Conservation (phyloP, 2,329 filamentous ascomycete species). For the Xylariaceae sp. region DNA sequence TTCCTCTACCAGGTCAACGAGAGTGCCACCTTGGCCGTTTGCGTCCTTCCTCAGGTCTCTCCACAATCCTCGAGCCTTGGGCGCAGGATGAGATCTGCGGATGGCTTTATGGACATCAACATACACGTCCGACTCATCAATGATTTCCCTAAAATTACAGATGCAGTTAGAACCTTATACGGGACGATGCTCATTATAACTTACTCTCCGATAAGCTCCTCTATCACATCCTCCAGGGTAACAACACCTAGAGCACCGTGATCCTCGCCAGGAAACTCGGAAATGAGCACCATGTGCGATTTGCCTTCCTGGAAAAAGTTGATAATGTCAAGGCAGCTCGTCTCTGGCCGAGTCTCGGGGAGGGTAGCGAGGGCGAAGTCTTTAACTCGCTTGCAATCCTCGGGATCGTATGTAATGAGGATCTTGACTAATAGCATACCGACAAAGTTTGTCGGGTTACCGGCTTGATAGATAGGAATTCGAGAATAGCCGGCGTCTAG, state of each 20-base stretch:
- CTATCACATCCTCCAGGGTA: constrained; percentile 96
- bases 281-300: constrained; percentile 97
- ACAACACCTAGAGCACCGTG: constrained; percentile 91
- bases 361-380: constrained; percentile 93
- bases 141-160: constrained; percentile 76
- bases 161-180: neutral
- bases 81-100: constrained; percentile 81
- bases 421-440: constrained; percentile 99
- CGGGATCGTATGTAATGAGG: constrained; percentile 96
- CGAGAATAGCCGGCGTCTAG: constrained; percentile 92
- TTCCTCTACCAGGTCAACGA: constrained; percentile 48
- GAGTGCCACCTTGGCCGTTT: constrained; percentile 33
- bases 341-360: constrained; percentile 92
- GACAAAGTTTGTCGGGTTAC: constrained; percentile 84
- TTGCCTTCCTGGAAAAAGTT: constrained; percentile 99
- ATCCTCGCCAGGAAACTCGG: constrained; percentile 85
- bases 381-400: constrained; percentile 82
- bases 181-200: constrained; percentile 42
- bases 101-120: constrained; percentile 99
- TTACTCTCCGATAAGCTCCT: constrained; percentile 96
- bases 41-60: constrained; percentile 41
- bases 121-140: constrained; percentile 98
- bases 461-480: constrained; percentile 89
- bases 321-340: constrained; percentile 96
- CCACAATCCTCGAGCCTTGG: constrained; percentile 65